These are phyloP conservation scores for Penicillium pulvis DNA, from an alignment of 495 filamentous ascomycete genomes.

Conservation along the genomic window DNA sequence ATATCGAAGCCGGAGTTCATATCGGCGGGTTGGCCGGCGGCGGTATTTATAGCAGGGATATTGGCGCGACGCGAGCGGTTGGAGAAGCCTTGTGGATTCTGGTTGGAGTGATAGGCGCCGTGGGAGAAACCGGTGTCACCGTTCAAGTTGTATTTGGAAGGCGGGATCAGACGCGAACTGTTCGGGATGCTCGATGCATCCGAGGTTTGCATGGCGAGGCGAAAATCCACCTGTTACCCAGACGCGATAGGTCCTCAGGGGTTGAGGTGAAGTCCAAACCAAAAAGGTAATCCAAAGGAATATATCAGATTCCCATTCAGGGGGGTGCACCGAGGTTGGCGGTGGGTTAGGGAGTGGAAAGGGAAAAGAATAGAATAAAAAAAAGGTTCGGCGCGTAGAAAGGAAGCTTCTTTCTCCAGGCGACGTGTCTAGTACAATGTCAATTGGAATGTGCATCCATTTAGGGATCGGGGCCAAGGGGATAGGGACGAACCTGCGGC, in stretches of 20 bases:
- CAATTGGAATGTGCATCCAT: slow-evolving; percentile 41
- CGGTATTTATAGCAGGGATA: slow-evolving; percentile 91
- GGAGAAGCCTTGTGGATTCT: slow-evolving; percentile 66
- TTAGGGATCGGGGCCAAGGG: slow-evolving; percentile 11
- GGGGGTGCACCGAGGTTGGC: slow-evolving; percentile 9
- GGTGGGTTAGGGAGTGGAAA: slow-evolving; percentile 1
- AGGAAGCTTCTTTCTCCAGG: slow-evolving; percentile 5
- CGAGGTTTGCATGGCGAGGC: slow-evolving; percentile 81
- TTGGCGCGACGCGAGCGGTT: slow-evolving; percentile 81
- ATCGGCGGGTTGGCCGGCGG: slow-evolving; percentile 62
- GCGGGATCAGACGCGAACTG: slow-evolving; percentile 51
- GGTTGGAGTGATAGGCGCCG: slow-evolving; percentile 83
- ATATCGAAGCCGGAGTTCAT: slow-evolving; percentile 92
- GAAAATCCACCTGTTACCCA: background rate
- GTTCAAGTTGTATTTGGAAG: slow-evolving; percentile 64
- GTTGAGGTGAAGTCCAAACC: background rate
- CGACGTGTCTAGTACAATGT: slow-evolving; percentile 34
- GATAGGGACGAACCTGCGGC: slow-evolving; percentile 24
- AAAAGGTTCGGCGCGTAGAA: slow-evolving; percentile 20
- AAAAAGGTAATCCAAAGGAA: background rate
- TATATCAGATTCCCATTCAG: slow-evolving; percentile 22
- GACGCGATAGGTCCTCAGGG: slow-evolving; percentile 1
- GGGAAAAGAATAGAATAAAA: slow-evolving; percentile 6
- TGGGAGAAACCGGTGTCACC: slow-evolving; percentile 86
- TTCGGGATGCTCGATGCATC: slow-evolving; percentile 61